Base-by-base conservation (phyloP, 768 basidiomycete genomes). In the Sarcodon aspratus region DNA sequence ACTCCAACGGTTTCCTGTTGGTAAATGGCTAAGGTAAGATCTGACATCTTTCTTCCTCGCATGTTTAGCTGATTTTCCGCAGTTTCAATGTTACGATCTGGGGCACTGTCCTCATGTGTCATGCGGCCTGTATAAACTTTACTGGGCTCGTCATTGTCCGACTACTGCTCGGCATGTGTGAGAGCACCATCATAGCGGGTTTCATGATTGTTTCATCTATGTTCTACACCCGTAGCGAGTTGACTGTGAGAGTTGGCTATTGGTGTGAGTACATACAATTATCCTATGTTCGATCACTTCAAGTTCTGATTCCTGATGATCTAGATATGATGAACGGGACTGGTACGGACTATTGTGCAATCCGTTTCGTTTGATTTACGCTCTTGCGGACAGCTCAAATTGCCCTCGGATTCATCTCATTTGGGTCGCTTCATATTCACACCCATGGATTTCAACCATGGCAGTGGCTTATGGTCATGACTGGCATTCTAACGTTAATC, bases 401-500 rank as follows among this genome's bases (percentile, higher is more conserved):
- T 33, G 74, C 85, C 34, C 70, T 74, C 17, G 82, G 80, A 1
- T 83, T 87, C 59, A 72, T 76, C 47, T 76, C 79, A 55, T 86
- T 82, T 59, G 84, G 82, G 7, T 58, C 70, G 0, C 59, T 85
- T 32, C 82, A 84, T 45, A 83, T 82, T 52, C 62, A 72, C 32
- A 79, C 79, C 0, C 46, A 51, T 11, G 59, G 63, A 1, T 79
- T 85, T 46, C 75, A 78, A 50, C 82, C 83, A 0, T 85, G 84
- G 83, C 82, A 85, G 68, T 86, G 85, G 82, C 68, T 85, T 17
- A 83, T 85, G 80, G 66, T 83, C 50, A 82, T 85, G 37, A 79
- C 82, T 6, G 84, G 82, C 9, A 52, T 61, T 1, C 58, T 84
- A 3, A 85, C 84, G 0, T 58, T 85, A 18, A 48, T 73, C 1